Evolutionary conservation across 2,329 filamentous ascomycete genomes (phyloP).

Genomic region (Diplocarpon rosae): DNA sequence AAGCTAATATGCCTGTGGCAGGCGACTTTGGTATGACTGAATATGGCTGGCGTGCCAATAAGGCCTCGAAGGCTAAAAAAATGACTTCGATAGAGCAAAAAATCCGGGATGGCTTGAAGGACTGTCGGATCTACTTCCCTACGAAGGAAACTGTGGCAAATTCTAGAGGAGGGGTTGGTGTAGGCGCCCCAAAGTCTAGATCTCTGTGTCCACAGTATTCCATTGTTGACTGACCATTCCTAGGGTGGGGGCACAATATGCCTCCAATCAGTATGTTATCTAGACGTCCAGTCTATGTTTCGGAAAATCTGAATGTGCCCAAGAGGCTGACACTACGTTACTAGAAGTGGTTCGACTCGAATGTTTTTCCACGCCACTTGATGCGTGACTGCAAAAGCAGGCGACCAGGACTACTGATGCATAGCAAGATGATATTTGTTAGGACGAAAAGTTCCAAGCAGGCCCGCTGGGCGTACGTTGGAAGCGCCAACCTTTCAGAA

Average conservation of each 20-base stretch:
- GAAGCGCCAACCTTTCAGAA: constrained; percentile 85
- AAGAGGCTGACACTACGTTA: neutral
- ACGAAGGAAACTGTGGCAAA: constrained; percentile 54
- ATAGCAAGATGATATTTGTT: constrained; percentile 67
- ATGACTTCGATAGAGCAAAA: constrained; percentile 14
- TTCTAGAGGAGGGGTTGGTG: constrained; percentile 52
- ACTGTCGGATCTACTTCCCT: constrained; percentile 72
- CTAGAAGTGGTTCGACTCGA: constrained; percentile 52
- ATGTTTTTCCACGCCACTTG: constrained; percentile 58
- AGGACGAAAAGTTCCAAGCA: constrained; percentile 23
- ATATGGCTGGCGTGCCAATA: constrained; percentile 29
- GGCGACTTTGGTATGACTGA: constrained; percentile 37
- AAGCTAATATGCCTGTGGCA: constrained; percentile 13
- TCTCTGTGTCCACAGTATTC: neutral
- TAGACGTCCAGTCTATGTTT: no score
- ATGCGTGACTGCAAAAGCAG: constrained; percentile 68
- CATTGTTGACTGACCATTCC: constrained; percentile 1
- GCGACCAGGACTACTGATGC: constrained; percentile 65
- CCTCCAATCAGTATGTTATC: constrained; percentile 37
- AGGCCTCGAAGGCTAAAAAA: constrained; percentile 13
- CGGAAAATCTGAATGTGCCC: no score
- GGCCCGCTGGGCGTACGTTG: constrained; percentile 69
- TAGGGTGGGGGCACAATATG: constrained; percentile 75
- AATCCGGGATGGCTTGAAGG: constrained; percentile 28
- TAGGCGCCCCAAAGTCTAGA: constrained; percentile 27